Percentiles rank a stretch among this genome's conserved stretches.
Conservation (phyloP, 164 flowering plant species). For the Houttuynia cordata region DNA sequence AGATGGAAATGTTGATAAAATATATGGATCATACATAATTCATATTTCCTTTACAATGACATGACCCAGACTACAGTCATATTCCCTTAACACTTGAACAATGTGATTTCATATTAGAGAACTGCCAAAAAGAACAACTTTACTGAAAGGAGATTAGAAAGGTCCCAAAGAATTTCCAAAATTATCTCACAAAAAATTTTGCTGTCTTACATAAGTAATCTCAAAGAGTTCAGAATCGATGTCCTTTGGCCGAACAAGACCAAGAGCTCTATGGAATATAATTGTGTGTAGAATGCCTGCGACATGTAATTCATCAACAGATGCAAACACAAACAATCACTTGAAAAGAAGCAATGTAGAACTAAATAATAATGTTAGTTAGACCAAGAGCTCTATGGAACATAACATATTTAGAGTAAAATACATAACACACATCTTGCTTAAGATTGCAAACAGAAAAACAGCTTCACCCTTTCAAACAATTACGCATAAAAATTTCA, state of each 20-base stretch:
- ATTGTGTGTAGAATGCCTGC: slow-evolving; percentile 93
- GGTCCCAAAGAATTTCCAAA: too few species aligned
- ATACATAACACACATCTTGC: neutral
- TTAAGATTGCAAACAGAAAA: too few species aligned
- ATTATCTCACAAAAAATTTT: too few species aligned
- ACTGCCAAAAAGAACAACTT: too few species aligned
- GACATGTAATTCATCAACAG: slow-evolving; percentile 6
- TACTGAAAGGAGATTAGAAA: too few species aligned
- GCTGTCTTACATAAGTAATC: slow-evolving; percentile 74
- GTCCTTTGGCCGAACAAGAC: slow-evolving; percentile 89
- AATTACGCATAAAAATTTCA: too few species aligned
- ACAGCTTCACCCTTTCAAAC: neutral
- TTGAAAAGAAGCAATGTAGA: neutral
- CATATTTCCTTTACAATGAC: neutral
- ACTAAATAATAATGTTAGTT: neutral
- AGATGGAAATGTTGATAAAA: neutral
- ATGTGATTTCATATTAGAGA: too few species aligned
- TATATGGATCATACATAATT: too few species aligned
- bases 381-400: too few species aligned
- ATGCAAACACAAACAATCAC: neutral
- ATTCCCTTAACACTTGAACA: neutral
- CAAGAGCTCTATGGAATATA: slow-evolving; percentile 88
- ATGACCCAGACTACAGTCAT: neutral
- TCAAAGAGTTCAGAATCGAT: slow-evolving; percentile 88
- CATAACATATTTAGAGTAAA: neutral